Evolutionary conservation across 2,329 filamentous ascomycete genomes (phyloP), one percentile per base, ranked within the genome.

Genomic region (Daldinia sp.): DNA sequence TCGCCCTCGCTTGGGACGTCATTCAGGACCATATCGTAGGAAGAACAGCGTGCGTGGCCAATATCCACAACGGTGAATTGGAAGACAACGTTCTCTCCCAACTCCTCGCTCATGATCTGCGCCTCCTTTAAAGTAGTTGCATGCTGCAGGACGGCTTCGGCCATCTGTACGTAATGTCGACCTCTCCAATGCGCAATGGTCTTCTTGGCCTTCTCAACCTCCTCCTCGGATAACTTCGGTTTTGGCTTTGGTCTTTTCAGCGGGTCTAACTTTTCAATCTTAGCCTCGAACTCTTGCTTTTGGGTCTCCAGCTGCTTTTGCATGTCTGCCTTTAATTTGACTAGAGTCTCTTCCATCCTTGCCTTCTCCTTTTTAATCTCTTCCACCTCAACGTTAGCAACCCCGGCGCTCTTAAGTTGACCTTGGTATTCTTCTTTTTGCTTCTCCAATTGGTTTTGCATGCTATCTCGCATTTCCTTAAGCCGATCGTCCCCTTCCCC

Each of bases 101-200:
- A 92, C 75, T 97, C 93, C 74, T 97, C 95, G 82, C 94, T 97
- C 93, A 99, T 96, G 68, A 99, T 91, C 77, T 99, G 96, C 1
- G 96, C 96, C 80, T 99, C 96, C 79, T 99, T 99, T 65, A 99
- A 81, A 30, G 90, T 88, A 6, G 93, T 90, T 2, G 95, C 95
- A 78, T 97, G 91, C 77, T 97, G 94, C 51, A 99, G 84, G 30
- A 98, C 90, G 1, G 91, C 89, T 79, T 98, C 96, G 2, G 95
- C 94, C 93, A 99, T 97, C 62, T 91, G 90, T 65, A 99, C 93
- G 75, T 95, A 98, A 75, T 93, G 92, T 33, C 93, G 90, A 73
- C 91, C 87, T 68, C 90, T 89, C 96, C 96, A 99, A 73, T 92
- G 90, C 68, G 87, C 84, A 60, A 92, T 83, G 0, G 89, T 88